These are phyloP conservation scores for Pseudocercospora eumusae DNA, from an alignment of 2,329 filamentous ascomycete genomes.

Conservation along the genomic window DNA sequence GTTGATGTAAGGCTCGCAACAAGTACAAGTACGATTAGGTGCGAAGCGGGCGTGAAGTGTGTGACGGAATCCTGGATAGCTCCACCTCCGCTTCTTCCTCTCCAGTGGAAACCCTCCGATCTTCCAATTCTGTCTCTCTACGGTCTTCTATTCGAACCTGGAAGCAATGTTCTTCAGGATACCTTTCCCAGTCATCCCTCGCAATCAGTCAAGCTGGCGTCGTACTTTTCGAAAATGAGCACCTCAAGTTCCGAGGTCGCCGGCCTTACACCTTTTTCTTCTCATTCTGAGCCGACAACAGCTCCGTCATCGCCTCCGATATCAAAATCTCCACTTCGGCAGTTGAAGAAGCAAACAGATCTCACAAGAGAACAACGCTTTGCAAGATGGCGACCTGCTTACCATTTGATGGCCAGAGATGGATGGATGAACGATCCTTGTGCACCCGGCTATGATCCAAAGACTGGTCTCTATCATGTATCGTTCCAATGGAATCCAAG, in stretches of 20 bases:
- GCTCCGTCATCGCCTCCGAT: constrained; percentile 6
- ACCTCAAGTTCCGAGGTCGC: constrained; percentile 16
- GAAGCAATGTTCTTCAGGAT: constrained; percentile 13
- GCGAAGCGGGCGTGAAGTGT: too few relatives aligned
- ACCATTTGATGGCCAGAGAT: constrained; percentile 42
- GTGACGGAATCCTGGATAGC: too few relatives aligned
- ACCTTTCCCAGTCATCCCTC: neutral
- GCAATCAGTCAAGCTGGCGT: neutral
- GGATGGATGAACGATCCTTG: constrained; percentile 52
- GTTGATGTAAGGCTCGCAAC: too few relatives aligned
- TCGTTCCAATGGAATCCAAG: constrained; percentile 49
- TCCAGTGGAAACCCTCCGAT: too few relatives aligned
- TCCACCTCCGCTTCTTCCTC: too few relatives aligned
- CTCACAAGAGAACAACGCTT: constrained; percentile 19
- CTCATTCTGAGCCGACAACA: constrained; percentile 10
- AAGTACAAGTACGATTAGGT: too few relatives aligned
- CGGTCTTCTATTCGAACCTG: neutral
- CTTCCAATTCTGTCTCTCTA: too few relatives aligned
- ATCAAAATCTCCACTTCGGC: constrained; percentile 2
- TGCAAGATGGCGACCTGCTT: constrained; percentile 34
- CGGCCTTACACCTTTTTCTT: constrained; percentile 14
- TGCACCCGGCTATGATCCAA: constrained; percentile 45
- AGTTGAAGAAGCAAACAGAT: constrained; percentile 3
- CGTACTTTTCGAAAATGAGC: constrained; percentile 19
- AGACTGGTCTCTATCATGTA: constrained; percentile 45